These are phyloP conservation scores for Trichoderma aggressivum DNA, from an alignment of 2,329 filamentous ascomycete genomes.

Conservation along the genomic window DNA sequence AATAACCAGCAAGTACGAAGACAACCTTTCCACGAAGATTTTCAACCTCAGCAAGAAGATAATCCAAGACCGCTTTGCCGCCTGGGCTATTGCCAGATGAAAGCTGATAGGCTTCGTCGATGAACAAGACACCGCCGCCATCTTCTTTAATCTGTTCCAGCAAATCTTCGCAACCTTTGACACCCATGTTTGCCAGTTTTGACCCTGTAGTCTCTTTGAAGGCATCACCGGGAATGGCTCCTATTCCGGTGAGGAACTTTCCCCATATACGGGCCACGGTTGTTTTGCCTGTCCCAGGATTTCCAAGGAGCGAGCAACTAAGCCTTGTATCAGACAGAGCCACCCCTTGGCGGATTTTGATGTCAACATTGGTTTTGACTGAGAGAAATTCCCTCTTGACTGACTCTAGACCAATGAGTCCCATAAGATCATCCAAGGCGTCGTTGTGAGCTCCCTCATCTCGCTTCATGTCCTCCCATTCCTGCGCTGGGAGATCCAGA, in stretches of 20 bases:
- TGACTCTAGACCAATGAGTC: constrained; percentile 66
- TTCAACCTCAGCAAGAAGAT: constrained; percentile 68
- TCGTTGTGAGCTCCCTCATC: constrained; percentile 48
- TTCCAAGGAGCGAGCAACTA: constrained; percentile 62
- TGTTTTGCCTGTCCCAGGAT: constrained; percentile 78
- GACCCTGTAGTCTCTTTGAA: constrained; percentile 70
- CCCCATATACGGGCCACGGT: constrained; percentile 71
- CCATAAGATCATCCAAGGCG: constrained; percentile 62
- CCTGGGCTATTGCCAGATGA: constrained; percentile 54
- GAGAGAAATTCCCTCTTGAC: constrained; percentile 63
- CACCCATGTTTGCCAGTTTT: constrained; percentile 59
- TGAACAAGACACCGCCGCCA: constrained; percentile 68
- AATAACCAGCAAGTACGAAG: constrained; percentile 71
- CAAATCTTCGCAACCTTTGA: constrained; percentile 54
- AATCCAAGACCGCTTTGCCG: constrained; percentile 65
- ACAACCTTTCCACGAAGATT: constrained; percentile 66
- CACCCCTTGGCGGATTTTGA: constrained; percentile 52
- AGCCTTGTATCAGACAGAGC: constrained; percentile 58
- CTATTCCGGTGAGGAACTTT: constrained; percentile 59
- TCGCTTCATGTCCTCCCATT: constrained; percentile 62
- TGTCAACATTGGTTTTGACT: constrained; percentile 63
- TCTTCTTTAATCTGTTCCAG: constrained; percentile 46
- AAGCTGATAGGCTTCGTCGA: constrained; percentile 78
- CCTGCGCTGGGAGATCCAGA: constrained; percentile 37
- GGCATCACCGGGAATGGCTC: constrained; percentile 55